Evolutionary conservation across 768 basidiomycete genomes (phyloP).

Genomic region (Tulasnella sp.): DNA sequence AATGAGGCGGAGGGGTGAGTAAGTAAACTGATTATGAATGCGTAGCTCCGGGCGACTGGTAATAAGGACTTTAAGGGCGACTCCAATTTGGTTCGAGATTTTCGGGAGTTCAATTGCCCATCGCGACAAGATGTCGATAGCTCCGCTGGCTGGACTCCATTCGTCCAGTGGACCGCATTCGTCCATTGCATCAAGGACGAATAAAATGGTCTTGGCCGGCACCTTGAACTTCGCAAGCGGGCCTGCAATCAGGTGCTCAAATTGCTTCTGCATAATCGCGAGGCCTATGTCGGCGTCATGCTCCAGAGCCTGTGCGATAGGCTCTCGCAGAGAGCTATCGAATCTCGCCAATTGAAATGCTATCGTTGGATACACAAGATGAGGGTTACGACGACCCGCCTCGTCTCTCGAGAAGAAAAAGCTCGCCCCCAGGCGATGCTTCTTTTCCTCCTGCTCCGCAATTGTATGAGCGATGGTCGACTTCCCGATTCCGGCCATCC

Average conservation of each 20-base stretch:
- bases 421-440: constrained; percentile 31
- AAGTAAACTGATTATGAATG: constrained; percentile 20
- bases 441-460: constrained; percentile 25
- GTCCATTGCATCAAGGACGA: constrained; percentile 36
- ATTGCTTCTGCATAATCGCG: constrained; percentile 23
- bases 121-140: constrained; percentile 24
- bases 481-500: constrained; percentile 36
- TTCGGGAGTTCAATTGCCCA: constrained; percentile 20
- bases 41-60: constrained; percentile 30
- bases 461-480: constrained; percentile 32
- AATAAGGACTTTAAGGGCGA: constrained; percentile 29
- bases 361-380: constrained; percentile 32
- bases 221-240: constrained; percentile 6
- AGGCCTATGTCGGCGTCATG: neutral
- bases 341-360: constrained; percentile 29
- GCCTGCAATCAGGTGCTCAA: constrained; percentile 22
- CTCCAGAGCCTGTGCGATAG: constrained; percentile 14
- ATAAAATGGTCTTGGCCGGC: constrained; percentile 24
- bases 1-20: neutral
- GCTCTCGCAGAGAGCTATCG: constrained; percentile 2
- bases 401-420: constrained; percentile 31
- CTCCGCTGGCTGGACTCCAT: constrained; percentile 21
- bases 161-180: constrained; percentile 34
- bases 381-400: constrained; percentile 23
- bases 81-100: constrained; percentile 29